These are phyloP conservation scores for Fomitopsis pinicola DNA, from an alignment of 1,284 basidiomycete species.

Conservation along the genomic window DNA sequence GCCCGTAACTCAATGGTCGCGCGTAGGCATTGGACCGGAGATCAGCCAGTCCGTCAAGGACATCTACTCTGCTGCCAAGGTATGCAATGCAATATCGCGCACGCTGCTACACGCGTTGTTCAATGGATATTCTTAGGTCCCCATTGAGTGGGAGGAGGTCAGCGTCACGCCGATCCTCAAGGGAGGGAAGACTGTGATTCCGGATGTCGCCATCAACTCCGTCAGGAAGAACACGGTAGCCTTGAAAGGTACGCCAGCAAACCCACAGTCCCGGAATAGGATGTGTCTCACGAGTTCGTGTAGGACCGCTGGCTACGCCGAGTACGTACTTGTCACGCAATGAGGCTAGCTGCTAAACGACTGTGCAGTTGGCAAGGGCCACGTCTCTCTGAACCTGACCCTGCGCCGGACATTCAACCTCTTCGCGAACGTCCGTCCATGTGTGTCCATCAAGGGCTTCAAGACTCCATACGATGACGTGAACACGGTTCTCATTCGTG, in stretches of 20 bases:
- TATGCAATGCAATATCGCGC: slow-evolving; percentile 24
- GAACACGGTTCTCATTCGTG: slow-evolving; percentile 96
- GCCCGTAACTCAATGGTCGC: slow-evolving; percentile 11
- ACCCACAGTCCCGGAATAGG: not conserved
- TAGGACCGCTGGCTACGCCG: slow-evolving; percentile 90
- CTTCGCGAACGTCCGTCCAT: slow-evolving; percentile 98
- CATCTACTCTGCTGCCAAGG: slow-evolving; percentile 89
- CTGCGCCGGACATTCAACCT: slow-evolving; percentile 96
- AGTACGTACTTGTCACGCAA: slow-evolving; percentile 64
- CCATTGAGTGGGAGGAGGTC: slow-evolving; percentile 99
- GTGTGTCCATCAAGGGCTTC: slow-evolving; percentile 93
- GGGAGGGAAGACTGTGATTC: slow-evolving; percentile 96
- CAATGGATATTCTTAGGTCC: slow-evolving; percentile 56
- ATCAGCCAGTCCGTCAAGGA: slow-evolving; percentile 95
- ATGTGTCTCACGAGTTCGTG: not conserved
- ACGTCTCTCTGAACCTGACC: slow-evolving; percentile 97
- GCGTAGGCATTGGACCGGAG: slow-evolving; percentile 93
- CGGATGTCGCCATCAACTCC: slow-evolving; percentile 85
- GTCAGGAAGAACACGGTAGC: slow-evolving; percentile 98
- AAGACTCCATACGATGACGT: slow-evolving; percentile 99
- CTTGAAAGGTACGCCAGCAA: slow-evolving; percentile 72
- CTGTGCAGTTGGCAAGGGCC: slow-evolving; percentile 90
- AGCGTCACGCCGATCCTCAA: slow-evolving; percentile 93
- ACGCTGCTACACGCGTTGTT: not conserved
- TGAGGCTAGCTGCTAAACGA: not conserved